Base-by-base conservation (phyloP, 208 protist genomes). In the Leishmania braziliensis region DNA sequence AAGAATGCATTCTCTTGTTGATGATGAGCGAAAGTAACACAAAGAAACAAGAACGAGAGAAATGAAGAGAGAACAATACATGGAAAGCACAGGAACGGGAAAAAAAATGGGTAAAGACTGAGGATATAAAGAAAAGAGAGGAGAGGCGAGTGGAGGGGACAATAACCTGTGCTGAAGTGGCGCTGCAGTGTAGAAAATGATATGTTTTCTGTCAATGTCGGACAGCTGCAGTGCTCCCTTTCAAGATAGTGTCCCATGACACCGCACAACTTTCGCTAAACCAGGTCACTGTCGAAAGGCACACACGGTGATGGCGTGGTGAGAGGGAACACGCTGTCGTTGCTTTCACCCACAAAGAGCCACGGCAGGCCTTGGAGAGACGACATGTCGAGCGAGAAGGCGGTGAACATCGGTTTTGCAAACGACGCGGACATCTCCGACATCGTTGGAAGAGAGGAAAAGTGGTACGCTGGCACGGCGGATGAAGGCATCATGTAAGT, bases 291-390 rank as follows among this genome's bases (percentile, higher is more conserved):
- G 29, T 66, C 77, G 46, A 81, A 84, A 1, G 75, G 76, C 46
- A 72, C 46, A 39, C 84, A 81, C 36, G 79, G 79, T 51, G 75
- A 77, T 50, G 84, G 65, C 14, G 87, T 84, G 69, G 88, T 79
- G 62, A 88, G 83, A 29, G 81, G 78, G 18, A 90, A 86, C 20
- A 88, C 76, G 80, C 83, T 88, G 75, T 87, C 84, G 60, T 71
- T 84, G 54, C 84, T 81, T 60, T 88, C 81, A 68, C 78, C 82
- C 70, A 90, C 73, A 51, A 88, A 75, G 70, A 87, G 88, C 62
- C 83, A 82, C 10, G 84, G 81, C 26, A 80, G 26, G 5, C 79
- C 72, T 16, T 80, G 78, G 29, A 80, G 66, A 18, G 86, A 68
- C 16, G 81, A 75, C 77, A 85, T 81, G 53, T 81, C 69, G 36